Evolutionary conservation across 768 basidiomycete species (phyloP), one percentile per base, ranked within the genome.

Genomic region (Clathrus columnatus): DNA sequence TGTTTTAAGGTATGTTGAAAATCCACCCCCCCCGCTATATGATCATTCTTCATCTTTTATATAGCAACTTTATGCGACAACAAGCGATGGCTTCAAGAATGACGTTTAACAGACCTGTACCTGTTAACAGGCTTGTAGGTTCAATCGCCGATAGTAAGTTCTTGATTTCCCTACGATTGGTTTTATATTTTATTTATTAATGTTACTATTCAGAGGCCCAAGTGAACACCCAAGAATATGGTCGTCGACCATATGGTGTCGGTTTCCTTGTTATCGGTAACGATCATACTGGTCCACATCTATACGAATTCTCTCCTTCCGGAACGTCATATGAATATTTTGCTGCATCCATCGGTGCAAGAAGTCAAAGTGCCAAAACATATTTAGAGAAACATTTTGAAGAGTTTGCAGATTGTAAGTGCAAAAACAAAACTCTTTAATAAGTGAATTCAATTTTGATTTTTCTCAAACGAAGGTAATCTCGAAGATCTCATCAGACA

Each of bases 51-150:
- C 21, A 42, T 4, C 1, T 16, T 0, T 18, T 18, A 29, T 56
- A 2, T 63, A 97, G 95, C 68, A 98, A 99, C 74, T 97, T 95
- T 69, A 98, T 99, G 96, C 82, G 96, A 36, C 96, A 98, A 69
- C 91, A 98, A 73, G 95, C 96, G 48, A 92, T 98, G 86, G 82
- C 82, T 28, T 90, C 87, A 11, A 84, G 85, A 61, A 97, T 99
- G 95, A 73, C 89, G 48, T 96, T 93, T 75, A 95, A 90, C 71
- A 83, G 96, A 43, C 90, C 93, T 20, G 82, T 96, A 48, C 96
- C 96, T 51, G 90, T 98, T 0, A 91, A 90, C 66, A 81, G 95
- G 52, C 84, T 97, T 28, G 96, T 98, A 5, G 85, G 86, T 52
- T 76, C 90, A 55, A 93, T 98, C 63, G 93, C 96, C 24, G 93